phyloP scores from a whole-genome alignment of 1,139 yeast species.

The Debaryomycetaceae sp. region DNA sequence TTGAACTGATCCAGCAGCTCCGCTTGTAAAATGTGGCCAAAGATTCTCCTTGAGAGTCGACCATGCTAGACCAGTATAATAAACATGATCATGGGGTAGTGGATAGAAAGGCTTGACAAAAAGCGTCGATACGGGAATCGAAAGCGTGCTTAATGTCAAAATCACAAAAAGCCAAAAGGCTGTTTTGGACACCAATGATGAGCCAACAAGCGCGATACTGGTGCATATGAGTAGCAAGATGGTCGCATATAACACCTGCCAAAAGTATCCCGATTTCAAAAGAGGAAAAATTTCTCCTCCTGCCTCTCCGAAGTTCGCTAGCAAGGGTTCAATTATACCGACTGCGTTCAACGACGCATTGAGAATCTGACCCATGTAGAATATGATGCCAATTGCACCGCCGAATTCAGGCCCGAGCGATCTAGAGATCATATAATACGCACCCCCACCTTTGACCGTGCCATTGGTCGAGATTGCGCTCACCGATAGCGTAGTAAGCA shows the following conservation, averaged over 20 bases:
- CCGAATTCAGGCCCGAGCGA: conserved; percentile 83
- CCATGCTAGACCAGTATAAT: conserved; percentile 75
- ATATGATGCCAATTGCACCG: conserved; percentile 76
- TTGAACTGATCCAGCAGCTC: conserved; percentile 86
- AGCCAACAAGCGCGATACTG: conserved; percentile 75
- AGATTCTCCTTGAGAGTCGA: conserved; percentile 60
- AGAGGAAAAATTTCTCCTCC: conserved; percentile 54
- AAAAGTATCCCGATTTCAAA: conserved; percentile 54
- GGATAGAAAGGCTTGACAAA: conserved; percentile 52
- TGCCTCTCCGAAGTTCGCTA: conserved; percentile 58
- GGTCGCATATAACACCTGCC: conserved; percentile 62
- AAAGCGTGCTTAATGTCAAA: conserved; percentile 67
- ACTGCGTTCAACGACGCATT: conserved; percentile 77
- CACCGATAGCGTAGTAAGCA: conserved; percentile 67
- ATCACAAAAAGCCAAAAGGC: conserved; percentile 73
- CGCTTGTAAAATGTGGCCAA: conserved; percentile 75
- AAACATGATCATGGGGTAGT: conserved; percentile 46
- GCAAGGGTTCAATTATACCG: conserved; percentile 71
- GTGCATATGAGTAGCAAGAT: conserved; percentile 68
- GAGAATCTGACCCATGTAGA: conserved; percentile 72
- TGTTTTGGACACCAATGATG: conserved; percentile 77
- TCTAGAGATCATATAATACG: conserved; percentile 77
- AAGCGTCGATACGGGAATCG: conserved; percentile 76
- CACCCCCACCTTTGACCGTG: conserved; percentile 81
- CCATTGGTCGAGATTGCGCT: conserved; percentile 83